A percentile compares a stretch with the other conserved stretches of the same genome.
phyloP scores from a whole-genome alignment of 306 rosid genomes.

The Vigna radiata region DNA sequence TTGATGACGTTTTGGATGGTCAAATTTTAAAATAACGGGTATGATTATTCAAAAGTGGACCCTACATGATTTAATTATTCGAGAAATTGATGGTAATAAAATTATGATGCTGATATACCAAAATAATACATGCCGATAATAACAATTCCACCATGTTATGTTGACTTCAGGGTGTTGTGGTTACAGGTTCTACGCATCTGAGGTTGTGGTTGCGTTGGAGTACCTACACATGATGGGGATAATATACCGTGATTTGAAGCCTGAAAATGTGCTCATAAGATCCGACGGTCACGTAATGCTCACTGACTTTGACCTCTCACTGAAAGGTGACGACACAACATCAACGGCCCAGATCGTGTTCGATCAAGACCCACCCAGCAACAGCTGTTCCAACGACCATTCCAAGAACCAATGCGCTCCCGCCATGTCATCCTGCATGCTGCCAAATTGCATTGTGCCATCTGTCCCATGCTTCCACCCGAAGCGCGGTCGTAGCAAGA shows the following conservation, averaged over 20 bases:
- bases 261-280: conserved; percentile 60
- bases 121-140: conserved; percentile 4
- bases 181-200: conserved; percentile 60
- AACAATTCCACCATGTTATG: neutral
- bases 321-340: conserved; percentile 55
- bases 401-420: conserved; percentile 50
- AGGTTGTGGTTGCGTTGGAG: conserved; percentile 60
- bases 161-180: conserved; percentile 6
- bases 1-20: neutral
- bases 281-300: conserved; percentile 72
- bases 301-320: conserved; percentile 75
- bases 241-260: conserved; percentile 68
- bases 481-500: conserved; percentile 57
- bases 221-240: conserved; percentile 69
- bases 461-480: conserved; percentile 71
- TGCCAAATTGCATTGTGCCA: conserved; percentile 73
- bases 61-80: conserved; percentile 29
- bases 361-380: conserved; percentile 36
- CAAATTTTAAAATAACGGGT: conserved; percentile 1
- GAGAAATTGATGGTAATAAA: conserved; percentile 6
- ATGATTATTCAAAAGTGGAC: conserved; percentile 25
- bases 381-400: neutral
- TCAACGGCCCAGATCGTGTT: conserved; percentile 61
- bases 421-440: conserved; percentile 68
- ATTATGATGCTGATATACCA: conserved; percentile 11